phyloP scores from a whole-genome alignment of 2,329 filamentous ascomycete species.

The Erysiphe neolycopersici region DNA sequence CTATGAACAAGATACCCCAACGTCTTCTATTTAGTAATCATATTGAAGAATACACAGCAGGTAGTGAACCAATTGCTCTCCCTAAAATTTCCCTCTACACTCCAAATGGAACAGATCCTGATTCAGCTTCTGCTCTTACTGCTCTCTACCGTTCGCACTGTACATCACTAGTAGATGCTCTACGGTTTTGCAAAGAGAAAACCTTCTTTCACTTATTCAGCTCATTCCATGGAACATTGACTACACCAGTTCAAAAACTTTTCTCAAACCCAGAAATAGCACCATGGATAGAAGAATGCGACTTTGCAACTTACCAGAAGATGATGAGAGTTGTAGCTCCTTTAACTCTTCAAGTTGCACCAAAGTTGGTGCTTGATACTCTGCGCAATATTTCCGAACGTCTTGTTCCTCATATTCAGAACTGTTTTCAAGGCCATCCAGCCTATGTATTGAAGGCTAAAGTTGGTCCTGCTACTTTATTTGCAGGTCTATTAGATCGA shows the following conservation, averaged over 20 bases:
- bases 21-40: slow-evolving; percentile 33
- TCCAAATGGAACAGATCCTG: slow-evolving; percentile 55
- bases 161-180: slow-evolving; percentile 81
- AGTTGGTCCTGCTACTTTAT: slow-evolving; percentile 65
- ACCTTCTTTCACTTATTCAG: slow-evolving; percentile 88
- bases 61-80: slow-evolving; percentile 48
- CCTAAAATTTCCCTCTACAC: slow-evolving; percentile 68
- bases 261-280: slow-evolving; percentile 59
- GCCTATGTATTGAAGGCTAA: slow-evolving; percentile 68
- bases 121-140: slow-evolving; percentile 61
- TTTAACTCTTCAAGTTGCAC: slow-evolving; percentile 76
- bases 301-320: slow-evolving; percentile 86
- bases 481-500: slow-evolving; percentile 63
- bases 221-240: slow-evolving; percentile 86
- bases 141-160: slow-evolving; percentile 86
- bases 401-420: slow-evolving; percentile 56
- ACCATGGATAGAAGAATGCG: slow-evolving; percentile 84
- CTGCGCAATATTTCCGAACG: slow-evolving; percentile 65
- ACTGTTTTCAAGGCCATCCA: slow-evolving; percentile 66
- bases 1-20: slow-evolving; percentile 28
- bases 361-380: slow-evolving; percentile 63
- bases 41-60: slow-evolving; percentile 26
- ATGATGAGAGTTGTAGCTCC: slow-evolving; percentile 82
- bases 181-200: slow-evolving; percentile 89
- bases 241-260: slow-evolving; percentile 84